Conservation (phyloP, 2,329 filamentous ascomycete species). For the Orbilia ellipsospora region DNA sequence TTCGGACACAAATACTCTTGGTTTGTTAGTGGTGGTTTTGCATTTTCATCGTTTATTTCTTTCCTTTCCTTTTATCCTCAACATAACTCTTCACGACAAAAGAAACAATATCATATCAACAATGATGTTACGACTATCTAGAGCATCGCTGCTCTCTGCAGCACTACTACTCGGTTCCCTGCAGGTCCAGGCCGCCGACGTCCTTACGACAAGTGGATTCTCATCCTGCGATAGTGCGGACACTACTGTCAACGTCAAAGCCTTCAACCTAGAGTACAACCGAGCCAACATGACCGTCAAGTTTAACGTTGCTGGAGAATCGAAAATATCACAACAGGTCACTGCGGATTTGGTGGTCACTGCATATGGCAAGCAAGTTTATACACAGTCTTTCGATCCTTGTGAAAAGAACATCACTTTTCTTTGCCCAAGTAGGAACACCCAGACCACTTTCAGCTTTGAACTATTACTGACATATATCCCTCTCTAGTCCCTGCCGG, state of each 20-base stretch:
- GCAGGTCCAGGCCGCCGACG: conserved; percentile 70
- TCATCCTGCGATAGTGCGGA: conserved; percentile 73
- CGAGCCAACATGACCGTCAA: conserved; percentile 76
- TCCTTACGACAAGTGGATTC: conserved; percentile 85
- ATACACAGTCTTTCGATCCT: conserved; percentile 83
- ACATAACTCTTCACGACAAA: conserved; percentile 33
- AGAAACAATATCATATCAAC: conserved; percentile 25
- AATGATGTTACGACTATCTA: conserved; percentile 55
- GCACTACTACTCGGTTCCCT: conserved; percentile 50
- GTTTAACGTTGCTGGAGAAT: conserved; percentile 86
- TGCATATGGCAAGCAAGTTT: conserved; percentile 86
- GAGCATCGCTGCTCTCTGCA: conserved; percentile 51
- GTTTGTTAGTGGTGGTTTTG: background rate
- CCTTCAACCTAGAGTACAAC: conserved; percentile 82
- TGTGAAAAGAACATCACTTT: conserved; percentile 76
- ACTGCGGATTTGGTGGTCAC: conserved; percentile 78
- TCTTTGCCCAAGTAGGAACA: conserved; percentile 79
- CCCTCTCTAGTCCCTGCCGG: conserved; percentile 73
- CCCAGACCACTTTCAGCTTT: background rate
- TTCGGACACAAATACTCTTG: background rate
- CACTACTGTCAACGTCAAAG: conserved; percentile 75
- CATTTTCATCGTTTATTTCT: conserved; percentile 10
- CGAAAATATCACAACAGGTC: conserved; percentile 79
- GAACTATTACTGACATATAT: too few species aligned
- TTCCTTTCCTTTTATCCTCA: conserved; percentile 21